Evolutionary conservation across 768 basidiomycete genomes (phyloP).

Genomic region (Phaeolepiota aurea): DNA sequence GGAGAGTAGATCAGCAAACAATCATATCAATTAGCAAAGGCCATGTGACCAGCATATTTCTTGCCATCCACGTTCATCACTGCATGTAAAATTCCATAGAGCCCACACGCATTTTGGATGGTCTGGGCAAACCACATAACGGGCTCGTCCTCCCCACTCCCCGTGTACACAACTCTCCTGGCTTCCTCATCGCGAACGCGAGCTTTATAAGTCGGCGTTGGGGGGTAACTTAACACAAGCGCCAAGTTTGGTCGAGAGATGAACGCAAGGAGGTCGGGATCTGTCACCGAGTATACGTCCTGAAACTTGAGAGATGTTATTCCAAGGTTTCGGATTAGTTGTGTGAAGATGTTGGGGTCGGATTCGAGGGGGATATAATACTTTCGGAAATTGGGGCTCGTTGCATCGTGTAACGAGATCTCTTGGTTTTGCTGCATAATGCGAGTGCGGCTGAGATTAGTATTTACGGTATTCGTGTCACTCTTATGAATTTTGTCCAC

Average conservation of each 20-base stretch:
- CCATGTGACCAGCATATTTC: constrained; percentile 18
- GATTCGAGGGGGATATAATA: constrained; percentile 27
- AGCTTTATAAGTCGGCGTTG: constrained; percentile 13
- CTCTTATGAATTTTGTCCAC: no score
- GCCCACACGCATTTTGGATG: constrained; percentile 27
- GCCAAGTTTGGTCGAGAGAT: constrained; percentile 21
- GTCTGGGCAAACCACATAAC: constrained; percentile 29
- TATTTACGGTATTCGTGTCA: no score
- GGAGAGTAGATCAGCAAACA: background rate
- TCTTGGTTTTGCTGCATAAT: no score
- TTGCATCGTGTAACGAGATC: no score
- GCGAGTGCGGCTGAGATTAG: no score
- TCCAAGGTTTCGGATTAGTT: constrained; percentile 22
- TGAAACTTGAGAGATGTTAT: constrained; percentile 19
- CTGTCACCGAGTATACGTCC: constrained; percentile 24
- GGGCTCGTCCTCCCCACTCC: constrained; percentile 19
- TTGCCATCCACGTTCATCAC: constrained; percentile 18
- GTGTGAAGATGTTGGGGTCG: constrained; percentile 26
- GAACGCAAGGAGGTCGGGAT: constrained; percentile 21
- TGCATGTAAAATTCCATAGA: constrained; percentile 26
- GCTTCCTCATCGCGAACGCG: constrained; percentile 13
- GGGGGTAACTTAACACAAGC: constrained; percentile 21
- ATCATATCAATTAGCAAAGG: background rate
- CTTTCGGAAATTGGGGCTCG: no score
- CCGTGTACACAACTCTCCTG: constrained; percentile 15